Percentiles rank a stretch among this genome's conserved stretches.
phyloP scores from a whole-genome alignment of 805 yeast genomes.

The Wickerhamiella kazuoi region DNA sequence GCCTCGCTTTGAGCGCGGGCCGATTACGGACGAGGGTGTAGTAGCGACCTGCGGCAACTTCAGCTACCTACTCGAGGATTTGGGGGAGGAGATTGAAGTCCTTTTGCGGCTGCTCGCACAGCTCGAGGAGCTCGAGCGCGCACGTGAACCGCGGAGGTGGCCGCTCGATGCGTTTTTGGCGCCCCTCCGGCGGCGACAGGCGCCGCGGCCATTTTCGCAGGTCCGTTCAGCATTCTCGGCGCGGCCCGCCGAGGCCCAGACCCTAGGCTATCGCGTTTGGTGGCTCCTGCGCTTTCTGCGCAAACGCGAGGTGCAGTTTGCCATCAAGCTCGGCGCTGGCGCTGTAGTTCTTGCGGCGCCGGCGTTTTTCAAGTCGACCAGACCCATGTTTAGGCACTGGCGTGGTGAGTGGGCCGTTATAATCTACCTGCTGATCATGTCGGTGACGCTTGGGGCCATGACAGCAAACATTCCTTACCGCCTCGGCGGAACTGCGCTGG shows the following conservation, averaged over 20 bases:
- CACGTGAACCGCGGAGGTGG: not conserved
- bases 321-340: conserved; percentile 63
- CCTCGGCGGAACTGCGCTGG: conserved; percentile 55
- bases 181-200: not conserved
- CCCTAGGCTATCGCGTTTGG: conserved; percentile 16
- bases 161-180: not conserved
- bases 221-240: conserved; percentile 6
- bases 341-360: conserved; percentile 46
- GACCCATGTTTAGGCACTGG: conserved; percentile 41
- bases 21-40: conserved; percentile 53
- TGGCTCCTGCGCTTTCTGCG: conserved; percentile 31
- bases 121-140: conserved; percentile 14
- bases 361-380: conserved; percentile 44
- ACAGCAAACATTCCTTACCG: conserved; percentile 39
- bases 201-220: conserved; percentile 5
- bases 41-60: conserved; percentile 76
- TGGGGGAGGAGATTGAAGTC: conserved; percentile 37
- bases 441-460: conserved; percentile 70
- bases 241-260: not conserved
- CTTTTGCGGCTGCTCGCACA: conserved; percentile 31
- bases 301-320: conserved; percentile 57
- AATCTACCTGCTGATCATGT: conserved; percentile 72
- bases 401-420: conserved; percentile 73
- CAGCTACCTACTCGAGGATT: conserved; percentile 43
- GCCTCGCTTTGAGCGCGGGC: not conserved